Percentiles rank a stretch among this genome's conserved stretches.
These are phyloP conservation scores for Penicillium paneum DNA, from an alignment of 2,329 filamentous ascomycete genomes.

Conservation along the genomic window DNA sequence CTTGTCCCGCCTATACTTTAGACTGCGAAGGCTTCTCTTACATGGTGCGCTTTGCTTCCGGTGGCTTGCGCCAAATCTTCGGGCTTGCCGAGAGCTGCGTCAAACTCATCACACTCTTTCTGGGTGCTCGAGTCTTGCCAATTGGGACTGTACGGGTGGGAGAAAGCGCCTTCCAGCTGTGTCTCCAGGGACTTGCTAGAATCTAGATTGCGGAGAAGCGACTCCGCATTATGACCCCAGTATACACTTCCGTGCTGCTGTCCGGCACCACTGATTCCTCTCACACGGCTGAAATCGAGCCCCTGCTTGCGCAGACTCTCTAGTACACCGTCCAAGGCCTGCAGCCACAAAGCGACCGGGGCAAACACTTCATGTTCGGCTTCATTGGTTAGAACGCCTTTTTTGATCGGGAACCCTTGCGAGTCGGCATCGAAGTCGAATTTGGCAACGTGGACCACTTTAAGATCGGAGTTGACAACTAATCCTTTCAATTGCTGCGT, in stretches of 20 bases:
- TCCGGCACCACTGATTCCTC: conserved; percentile 82
- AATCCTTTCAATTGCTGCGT: conserved; percentile 97
- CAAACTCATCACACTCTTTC: conserved; percentile 84
- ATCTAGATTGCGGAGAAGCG: conserved; percentile 60
- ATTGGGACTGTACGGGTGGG: conserved; percentile 85
- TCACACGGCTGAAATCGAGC: conserved; percentile 70
- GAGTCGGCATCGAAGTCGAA: conserved; percentile 93
- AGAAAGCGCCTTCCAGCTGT: conserved; percentile 71
- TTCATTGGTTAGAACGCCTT: conserved; percentile 82
- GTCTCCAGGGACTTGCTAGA: conserved; percentile 61
- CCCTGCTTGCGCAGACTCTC: conserved; percentile 65
- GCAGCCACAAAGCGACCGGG: conserved; percentile 90
- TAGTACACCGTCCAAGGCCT: conserved; percentile 84
- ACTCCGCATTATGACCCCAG: conserved; percentile 72
- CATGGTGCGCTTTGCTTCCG: conserved; percentile 91
- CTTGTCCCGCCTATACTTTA: not conserved
- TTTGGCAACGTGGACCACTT: conserved; percentile 78
- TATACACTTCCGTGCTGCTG: conserved; percentile 98
- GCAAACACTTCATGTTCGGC: conserved; percentile 85
- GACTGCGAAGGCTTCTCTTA: conserved; percentile 49
- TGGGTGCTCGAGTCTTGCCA: conserved; percentile 98
- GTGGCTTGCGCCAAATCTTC: conserved; percentile 73
- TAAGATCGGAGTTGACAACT: conserved; percentile 77
- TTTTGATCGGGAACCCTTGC: conserved; percentile 71
- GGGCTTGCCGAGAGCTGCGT: conserved; percentile 64